Percentiles rank a stretch among this genome's conserved stretches.
Evolutionary conservation across 495 filamentous ascomycete genomes (phyloP).

Genomic region (Rhizodiscina lignyota): DNA sequence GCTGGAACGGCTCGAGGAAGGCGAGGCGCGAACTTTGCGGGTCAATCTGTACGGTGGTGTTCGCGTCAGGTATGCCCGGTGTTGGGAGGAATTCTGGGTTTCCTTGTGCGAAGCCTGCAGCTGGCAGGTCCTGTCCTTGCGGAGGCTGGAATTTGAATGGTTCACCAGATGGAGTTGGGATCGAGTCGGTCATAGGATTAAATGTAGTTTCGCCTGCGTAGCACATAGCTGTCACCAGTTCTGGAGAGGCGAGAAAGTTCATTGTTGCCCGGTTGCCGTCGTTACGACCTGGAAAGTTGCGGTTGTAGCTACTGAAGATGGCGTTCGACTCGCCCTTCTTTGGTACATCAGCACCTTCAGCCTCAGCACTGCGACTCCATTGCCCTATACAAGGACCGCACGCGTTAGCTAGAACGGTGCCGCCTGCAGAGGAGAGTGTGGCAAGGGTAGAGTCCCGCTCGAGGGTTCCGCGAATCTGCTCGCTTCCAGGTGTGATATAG

Average conservation of each 20-base stretch:
- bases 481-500: constrained; percentile 90
- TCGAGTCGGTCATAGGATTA: constrained; percentile 80
- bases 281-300: constrained; percentile 94
- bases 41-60: constrained; percentile 52
- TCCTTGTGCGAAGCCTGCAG: constrained; percentile 62
- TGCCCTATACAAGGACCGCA: constrained; percentile 93
- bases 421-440: constrained; percentile 78
- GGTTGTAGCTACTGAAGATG: constrained; percentile 94
- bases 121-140: constrained; percentile 57
- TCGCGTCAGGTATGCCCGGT: constrained; percentile 48
- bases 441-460: constrained; percentile 69
- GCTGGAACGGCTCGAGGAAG: constrained; percentile 74
- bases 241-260: constrained; percentile 96
- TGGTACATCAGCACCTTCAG: no score
- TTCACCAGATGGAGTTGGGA: constrained; percentile 66
- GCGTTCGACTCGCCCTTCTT: constrained; percentile 79
- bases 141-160: constrained; percentile 79
- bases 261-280: constrained; percentile 91
- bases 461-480: constrained; percentile 89
- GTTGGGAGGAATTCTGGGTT: constrained; percentile 60
- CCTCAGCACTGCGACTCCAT: constrained; percentile 88
- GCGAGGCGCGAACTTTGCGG: constrained; percentile 80
- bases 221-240: constrained; percentile 89
- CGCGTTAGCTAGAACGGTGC: constrained; percentile 81
- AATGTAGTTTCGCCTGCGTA: constrained; percentile 89